phyloP scores from a whole-genome alignment of 1,284 basidiomycete genomes.

The Ustilago nuda region DNA sequence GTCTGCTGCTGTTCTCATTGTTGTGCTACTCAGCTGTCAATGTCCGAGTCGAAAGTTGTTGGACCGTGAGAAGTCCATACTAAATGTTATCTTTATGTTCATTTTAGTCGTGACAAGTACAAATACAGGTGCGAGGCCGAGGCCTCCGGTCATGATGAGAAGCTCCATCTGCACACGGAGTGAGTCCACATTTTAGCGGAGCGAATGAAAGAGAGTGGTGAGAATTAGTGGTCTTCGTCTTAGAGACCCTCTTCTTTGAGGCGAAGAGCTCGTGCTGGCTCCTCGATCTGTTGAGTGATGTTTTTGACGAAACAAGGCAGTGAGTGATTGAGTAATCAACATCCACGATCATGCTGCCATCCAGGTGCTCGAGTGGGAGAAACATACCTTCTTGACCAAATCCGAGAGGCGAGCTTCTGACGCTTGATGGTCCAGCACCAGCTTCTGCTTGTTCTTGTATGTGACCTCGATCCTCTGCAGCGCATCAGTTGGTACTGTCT shows the following conservation, averaged over 20 bases:
- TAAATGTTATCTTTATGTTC: background rate
- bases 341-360: background rate
- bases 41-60: too few species aligned
- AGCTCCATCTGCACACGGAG: background rate
- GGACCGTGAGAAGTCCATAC: slow-evolving; percentile 6
- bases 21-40: too few species aligned
- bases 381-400: slow-evolving; percentile 42
- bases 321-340: too few species aligned
- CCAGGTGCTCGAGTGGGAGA: background rate
- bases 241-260: slow-evolving; percentile 51
- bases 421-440: slow-evolving; percentile 30
- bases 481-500: slow-evolving; percentile 29
- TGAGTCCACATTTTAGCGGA: background rate
- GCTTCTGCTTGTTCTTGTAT: slow-evolving; percentile 51
- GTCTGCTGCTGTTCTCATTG: too few species aligned
- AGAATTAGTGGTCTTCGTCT: background rate
- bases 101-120: background rate
- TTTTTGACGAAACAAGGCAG: too few species aligned
- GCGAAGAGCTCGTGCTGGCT: slow-evolving; percentile 44
- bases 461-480: slow-evolving; percentile 36
- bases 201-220: background rate
- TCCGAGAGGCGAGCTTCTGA: slow-evolving; percentile 19
- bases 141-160: too few species aligned
- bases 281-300: slow-evolving; percentile 34
- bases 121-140: background rate